Evolutionary conservation across 805 yeast species (phyloP).

Genomic region (Lipomyces chichibuensis): DNA sequence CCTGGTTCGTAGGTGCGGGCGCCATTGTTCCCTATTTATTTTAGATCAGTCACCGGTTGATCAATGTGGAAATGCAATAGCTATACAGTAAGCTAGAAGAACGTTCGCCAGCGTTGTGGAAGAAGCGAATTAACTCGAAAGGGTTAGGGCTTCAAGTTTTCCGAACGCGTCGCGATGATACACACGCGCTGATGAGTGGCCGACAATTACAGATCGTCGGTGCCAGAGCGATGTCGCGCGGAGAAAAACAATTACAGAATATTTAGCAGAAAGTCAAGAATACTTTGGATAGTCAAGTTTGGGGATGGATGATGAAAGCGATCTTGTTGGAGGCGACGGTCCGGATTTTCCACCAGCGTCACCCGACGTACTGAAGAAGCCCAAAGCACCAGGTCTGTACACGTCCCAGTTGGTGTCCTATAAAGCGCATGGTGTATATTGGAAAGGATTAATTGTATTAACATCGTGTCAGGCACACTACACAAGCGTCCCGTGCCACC

Average conservation of each 20-base stretch:
- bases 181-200: neutral
- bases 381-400: slow-evolving; percentile 1
- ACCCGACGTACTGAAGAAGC: slow-evolving; percentile 1
- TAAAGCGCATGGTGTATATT: neutral
- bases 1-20: slow-evolving; percentile 25
- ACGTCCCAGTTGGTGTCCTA: neutral
- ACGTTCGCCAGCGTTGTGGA: neutral
- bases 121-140: no score
- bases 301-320: slow-evolving; percentile 5
- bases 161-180: neutral
- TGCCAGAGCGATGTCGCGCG: neutral
- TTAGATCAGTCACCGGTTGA: neutral
- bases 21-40: slow-evolving; percentile 19
- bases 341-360: neutral
- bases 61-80: neutral
- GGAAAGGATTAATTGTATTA: neutral
- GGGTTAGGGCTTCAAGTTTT: neutral
- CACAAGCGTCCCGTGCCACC: neutral
- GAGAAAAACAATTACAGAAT: neutral
- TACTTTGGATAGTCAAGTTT: neutral
- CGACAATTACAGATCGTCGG: neutral
- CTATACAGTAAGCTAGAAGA: neutral
- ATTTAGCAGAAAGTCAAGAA: neutral
- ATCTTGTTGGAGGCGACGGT: neutral
- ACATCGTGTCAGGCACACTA: neutral